Evolutionary conservation across 495 filamentous ascomycete genomes (phyloP), one percentile per base, ranked within the genome.

Genomic region (Sporormia fimetaria): DNA sequence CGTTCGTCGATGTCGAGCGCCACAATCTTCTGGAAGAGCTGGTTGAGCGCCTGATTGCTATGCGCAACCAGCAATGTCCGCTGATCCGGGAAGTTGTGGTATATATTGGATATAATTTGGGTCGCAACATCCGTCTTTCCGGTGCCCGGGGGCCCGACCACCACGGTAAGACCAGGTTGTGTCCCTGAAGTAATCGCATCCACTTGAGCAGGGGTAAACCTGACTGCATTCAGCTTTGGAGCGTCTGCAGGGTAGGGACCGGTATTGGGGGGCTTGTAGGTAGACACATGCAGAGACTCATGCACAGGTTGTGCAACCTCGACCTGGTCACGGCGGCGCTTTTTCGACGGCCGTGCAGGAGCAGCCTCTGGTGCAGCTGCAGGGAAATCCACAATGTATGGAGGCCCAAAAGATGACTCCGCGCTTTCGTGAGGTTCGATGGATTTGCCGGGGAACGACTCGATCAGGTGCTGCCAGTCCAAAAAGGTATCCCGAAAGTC

Each of bases 101-200:
- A 99, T 37, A 99, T 81, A 57, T 95, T 95, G 69, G 84, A 94
- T 63, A 99, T 96, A 49, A 96, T 92, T 59, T 99, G 90, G 3
- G 88, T 95, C 18, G 85, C 86, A 40, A 99, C 92, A 62, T 99
- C 90, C 20, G 90, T 99, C 65, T 99, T 99, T 42, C 90, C 90
- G 2, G 90, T 99, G 10, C 90, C 90, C 6, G 90, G 90, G 27
- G 90, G 90, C 0, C 90, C 90, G 40, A 96, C 86, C 44, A 99
- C 83, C 47, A 99, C 74, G 8, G 87, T 94, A 31, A 99, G 71
- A 9, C 90, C 90, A 11, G 90, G 92, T 51, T 99, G 93, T 17
- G 80, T 90, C 14, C 90, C 90, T 23, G 90, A 95, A 27, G 77
- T 72, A 45, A 99, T 94, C 28, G 90, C 90, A 54, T 94, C 82